Percentiles rank a stretch among this genome's conserved stretches.
These are phyloP conservation scores for Lactuca saligna DNA, from an alignment of 129 eudicot genomes.

Conservation along the genomic window DNA sequence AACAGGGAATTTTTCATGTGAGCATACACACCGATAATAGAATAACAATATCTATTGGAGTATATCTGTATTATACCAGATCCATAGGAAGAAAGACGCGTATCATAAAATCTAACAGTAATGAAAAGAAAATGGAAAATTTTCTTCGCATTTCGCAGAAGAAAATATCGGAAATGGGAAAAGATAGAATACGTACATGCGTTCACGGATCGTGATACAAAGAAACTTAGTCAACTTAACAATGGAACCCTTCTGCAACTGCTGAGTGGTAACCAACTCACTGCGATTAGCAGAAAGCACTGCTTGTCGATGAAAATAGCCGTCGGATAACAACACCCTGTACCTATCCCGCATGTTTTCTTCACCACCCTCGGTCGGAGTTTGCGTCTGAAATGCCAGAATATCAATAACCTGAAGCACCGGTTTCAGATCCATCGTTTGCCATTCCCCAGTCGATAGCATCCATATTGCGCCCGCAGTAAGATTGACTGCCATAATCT, in stretches of 20 bases:
- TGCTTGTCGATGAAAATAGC: slow-evolving; percentile 55
- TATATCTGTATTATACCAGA: too few species aligned
- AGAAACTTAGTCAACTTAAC: slow-evolving; percentile 53
- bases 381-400: slow-evolving; percentile 42
- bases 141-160: neutral
- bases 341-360: slow-evolving; percentile 42
- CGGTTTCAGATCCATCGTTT: slow-evolving; percentile 43
- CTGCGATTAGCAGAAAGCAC: slow-evolving; percentile 75
- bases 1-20: too few species aligned
- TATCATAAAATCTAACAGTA: too few species aligned
- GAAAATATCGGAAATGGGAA: neutral
- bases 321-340: slow-evolving; percentile 70
- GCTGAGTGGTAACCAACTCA: slow-evolving; percentile 51
- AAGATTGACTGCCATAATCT: slow-evolving; percentile 45
- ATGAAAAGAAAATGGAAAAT: too few species aligned
- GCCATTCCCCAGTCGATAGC: slow-evolving; percentile 31
- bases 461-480: slow-evolving; percentile 52
- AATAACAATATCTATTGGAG: too few species aligned
- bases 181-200: slow-evolving; percentile 40
- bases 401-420: slow-evolving; percentile 61
- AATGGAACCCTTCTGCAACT: slow-evolving; percentile 63
- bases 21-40: too few species aligned
- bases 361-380: slow-evolving; percentile 17
- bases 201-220: slow-evolving; percentile 50
- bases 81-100: too few species aligned